Evolutionary conservation across 257 asterid species (phyloP).

Genomic region (Euphrasia confusa): DNA sequence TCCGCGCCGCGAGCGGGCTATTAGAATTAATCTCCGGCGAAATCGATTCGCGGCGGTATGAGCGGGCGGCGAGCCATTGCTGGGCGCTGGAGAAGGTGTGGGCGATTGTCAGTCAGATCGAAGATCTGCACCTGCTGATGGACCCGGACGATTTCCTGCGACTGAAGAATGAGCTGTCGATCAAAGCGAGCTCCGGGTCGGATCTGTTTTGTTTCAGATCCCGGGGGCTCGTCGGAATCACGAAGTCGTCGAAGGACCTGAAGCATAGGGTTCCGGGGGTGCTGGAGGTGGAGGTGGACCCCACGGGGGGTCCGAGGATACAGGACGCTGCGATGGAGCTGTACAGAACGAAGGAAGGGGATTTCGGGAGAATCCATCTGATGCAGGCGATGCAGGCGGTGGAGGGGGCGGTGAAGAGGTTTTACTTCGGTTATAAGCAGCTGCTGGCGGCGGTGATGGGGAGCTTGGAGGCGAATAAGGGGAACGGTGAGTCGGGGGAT

Average conservation of each 20-base stretch:
- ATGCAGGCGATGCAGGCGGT: conserved; percentile 89
- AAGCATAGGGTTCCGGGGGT: conserved; percentile 75
- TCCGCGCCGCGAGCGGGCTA: conserved; percentile 42
- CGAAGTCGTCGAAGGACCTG: conserved; percentile 62
- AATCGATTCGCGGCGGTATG: conserved; percentile 36
- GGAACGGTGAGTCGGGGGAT: conserved; percentile 44
- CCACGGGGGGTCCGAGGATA: conserved; percentile 82
- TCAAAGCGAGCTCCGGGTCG: conserved; percentile 55
- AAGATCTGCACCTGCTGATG: conserved; percentile 63
- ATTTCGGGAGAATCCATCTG: conserved; percentile 49
- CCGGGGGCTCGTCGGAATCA: conserved; percentile 49
- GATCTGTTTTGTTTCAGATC: conserved; percentile 80
- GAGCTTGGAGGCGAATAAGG: conserved; percentile 62
- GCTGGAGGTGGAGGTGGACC: conserved; percentile 81
- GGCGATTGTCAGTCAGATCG: conserved; percentile 51
- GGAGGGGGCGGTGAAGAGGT: conserved; percentile 75
- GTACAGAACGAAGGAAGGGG: conserved; percentile 40
- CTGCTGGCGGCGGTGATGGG: conserved; percentile 69
- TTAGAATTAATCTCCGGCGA: conserved; percentile 39
- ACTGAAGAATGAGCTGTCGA: conserved; percentile 57
- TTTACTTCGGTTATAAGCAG: conserved; percentile 73
- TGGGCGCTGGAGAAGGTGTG: conserved; percentile 73
- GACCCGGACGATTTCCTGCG: conserved; percentile 84
- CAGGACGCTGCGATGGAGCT: conserved; percentile 87
- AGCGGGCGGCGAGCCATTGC: conserved; percentile 45